Percentiles rank a stretch among this genome's conserved stretches.
Conservation (phyloP, 192 early-diverging fungal species). For the Allomyces javanicus region DNA sequence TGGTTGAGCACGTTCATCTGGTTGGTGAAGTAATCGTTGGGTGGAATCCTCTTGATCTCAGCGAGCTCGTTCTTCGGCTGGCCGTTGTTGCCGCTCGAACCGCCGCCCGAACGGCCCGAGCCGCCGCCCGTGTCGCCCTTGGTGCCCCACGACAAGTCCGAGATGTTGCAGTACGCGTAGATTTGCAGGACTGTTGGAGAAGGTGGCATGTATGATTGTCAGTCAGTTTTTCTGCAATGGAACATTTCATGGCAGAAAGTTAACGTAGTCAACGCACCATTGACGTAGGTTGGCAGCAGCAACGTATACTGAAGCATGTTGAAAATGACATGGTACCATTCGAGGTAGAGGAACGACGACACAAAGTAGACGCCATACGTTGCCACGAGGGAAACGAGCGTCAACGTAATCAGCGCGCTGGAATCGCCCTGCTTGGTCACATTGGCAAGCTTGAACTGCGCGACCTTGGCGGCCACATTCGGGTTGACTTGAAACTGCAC, state of each 20-base stretch:
- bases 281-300: constrained; percentile 19
- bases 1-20: neutral
- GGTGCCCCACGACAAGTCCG: constrained; percentile 34
- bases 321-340: neutral
- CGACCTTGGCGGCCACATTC: constrained; percentile 3
- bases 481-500: constrained; percentile 23
- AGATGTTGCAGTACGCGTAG: constrained; percentile 16
- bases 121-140: constrained; percentile 19
- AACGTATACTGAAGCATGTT: constrained; percentile 25
- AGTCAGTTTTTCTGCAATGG: too few relatives aligned
- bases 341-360: constrained; percentile 41
- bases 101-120: too few relatives aligned
- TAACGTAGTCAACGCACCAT: neutral
- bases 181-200: constrained; percentile 14
- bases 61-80: neutral
- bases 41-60: neutral
- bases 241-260: too few relatives aligned
- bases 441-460: constrained; percentile 13
- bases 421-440: too few relatives aligned
- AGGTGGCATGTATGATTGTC: too few relatives aligned
- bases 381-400: constrained; percentile 40
- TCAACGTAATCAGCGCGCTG: constrained; percentile 7
- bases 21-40: neutral
- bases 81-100: too few relatives aligned
- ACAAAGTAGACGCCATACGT: constrained; percentile 72